Conservation (phyloP, 1,284 basidiomycete species). For the Rhizoctonia solani region DNA sequence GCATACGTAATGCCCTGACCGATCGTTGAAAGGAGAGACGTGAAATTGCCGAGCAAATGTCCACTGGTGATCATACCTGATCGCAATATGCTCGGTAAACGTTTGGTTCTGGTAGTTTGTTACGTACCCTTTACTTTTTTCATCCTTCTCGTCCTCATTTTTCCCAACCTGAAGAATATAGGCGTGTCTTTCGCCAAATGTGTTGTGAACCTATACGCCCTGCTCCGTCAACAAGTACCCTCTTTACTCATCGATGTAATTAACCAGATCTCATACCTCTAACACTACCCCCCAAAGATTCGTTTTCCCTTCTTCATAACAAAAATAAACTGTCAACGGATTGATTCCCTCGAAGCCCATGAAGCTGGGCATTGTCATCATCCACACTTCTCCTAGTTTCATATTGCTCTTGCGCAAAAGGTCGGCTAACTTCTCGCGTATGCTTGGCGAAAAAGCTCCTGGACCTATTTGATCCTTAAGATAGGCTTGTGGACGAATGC, state of each 20-base stretch:
- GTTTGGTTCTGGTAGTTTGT: background rate
- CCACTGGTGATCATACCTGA: slow-evolving; percentile 69
- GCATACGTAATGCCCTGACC: slow-evolving; percentile 66
- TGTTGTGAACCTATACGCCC: slow-evolving; percentile 72
- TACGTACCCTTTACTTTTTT: slow-evolving; percentile 48
- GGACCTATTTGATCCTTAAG: slow-evolving; percentile 49
- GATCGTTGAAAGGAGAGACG: slow-evolving; percentile 81
- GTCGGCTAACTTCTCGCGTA: slow-evolving; percentile 51
- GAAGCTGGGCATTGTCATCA: slow-evolving; percentile 75
- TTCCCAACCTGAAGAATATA: slow-evolving; percentile 56
- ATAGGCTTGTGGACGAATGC: slow-evolving; percentile 56
- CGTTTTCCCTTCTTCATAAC: slow-evolving; percentile 51
- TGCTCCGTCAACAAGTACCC: background rate
- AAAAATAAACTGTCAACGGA: slow-evolving; percentile 74
- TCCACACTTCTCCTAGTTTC: slow-evolving; percentile 60
- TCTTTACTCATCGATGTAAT: background rate
- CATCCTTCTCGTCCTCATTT: slow-evolving; percentile 49
- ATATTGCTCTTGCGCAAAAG: slow-evolving; percentile 44
- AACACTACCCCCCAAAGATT: slow-evolving; percentile 58
- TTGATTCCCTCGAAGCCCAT: slow-evolving; percentile 75
- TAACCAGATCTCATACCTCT: slow-evolving; percentile 52
- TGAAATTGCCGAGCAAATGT: slow-evolving; percentile 74
- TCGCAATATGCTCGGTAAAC: background rate
- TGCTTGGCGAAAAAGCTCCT: too few species aligned
- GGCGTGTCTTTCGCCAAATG: slow-evolving; percentile 73